Conservation (phyloP, 495 filamentous ascomycete genomes). For the Neurospora sp. region DNA sequence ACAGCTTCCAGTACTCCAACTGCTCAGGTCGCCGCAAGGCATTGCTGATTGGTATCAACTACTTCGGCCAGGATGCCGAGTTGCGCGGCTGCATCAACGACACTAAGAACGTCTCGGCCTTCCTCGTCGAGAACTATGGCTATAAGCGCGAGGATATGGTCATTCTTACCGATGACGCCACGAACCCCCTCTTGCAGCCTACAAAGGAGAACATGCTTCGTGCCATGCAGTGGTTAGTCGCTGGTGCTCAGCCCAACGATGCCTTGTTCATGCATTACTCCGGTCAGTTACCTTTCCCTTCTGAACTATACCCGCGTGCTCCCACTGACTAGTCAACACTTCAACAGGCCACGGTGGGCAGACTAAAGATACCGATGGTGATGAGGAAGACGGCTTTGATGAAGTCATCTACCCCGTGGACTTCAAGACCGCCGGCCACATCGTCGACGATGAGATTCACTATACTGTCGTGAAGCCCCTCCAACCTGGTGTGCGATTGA, state of each 20-base stretch:
- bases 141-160: slow-evolving; percentile 45
- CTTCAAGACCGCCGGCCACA: slow-evolving; percentile 78
- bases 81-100: slow-evolving; percentile 92
- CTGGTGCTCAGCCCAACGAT: slow-evolving; percentile 36
- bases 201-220: slow-evolving; percentile 42
- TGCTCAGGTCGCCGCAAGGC: slow-evolving; percentile 83
- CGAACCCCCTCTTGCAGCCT: slow-evolving; percentile 31
- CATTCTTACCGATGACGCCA: slow-evolving; percentile 39
- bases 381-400: slow-evolving; percentile 90
- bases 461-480: slow-evolving; percentile 76
- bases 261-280: slow-evolving; percentile 50
- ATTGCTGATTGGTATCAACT: slow-evolving; percentile 89
- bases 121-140: slow-evolving; percentile 68
- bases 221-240: slow-evolving; percentile 40
- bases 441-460: slow-evolving; percentile 96
- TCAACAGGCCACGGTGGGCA: slow-evolving; percentile 38
- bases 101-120: slow-evolving; percentile 80
- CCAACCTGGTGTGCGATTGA: slow-evolving; percentile 77
- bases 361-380: slow-evolving; percentile 42
- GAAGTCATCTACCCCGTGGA: slow-evolving; percentile 98
- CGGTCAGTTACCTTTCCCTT: slow-evolving; percentile 36
- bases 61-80: slow-evolving; percentile 77
- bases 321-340: background rate
- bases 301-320: background rate
- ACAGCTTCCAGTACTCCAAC: slow-evolving; percentile 73